Conservation (phyloP, 768 basidiomycete species). For the Naganishia kalamii region DNA sequence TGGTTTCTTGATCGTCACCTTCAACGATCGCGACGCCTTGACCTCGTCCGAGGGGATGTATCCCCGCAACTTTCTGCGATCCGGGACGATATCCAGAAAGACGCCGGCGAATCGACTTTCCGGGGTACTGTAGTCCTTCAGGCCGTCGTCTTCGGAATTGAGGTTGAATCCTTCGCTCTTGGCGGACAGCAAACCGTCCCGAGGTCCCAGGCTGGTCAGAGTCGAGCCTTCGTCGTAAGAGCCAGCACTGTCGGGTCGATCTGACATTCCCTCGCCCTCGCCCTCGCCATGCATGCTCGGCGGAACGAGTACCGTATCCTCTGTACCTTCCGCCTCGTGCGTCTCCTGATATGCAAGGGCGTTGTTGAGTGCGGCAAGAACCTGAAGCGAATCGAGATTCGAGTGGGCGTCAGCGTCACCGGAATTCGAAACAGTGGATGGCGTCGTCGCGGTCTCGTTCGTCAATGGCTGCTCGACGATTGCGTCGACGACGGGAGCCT, state of each 20-base stretch:
- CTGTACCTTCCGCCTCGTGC: background rate
- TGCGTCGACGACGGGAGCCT: too few relatives aligned
- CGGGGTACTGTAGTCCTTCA: background rate
- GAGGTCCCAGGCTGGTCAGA: background rate
- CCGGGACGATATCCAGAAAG: background rate
- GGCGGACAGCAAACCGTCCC: background rate
- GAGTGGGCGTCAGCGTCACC: background rate
- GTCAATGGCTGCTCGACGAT: too few relatives aligned
- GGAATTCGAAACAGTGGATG: background rate
- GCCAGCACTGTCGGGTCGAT: background rate
- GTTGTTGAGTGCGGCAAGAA: background rate
- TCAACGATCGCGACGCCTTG: background rate
- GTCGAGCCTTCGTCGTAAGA: background rate
- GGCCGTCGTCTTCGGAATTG: background rate
- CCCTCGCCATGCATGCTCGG: background rate
- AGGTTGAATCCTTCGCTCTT: background rate
- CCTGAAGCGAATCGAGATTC: background rate
- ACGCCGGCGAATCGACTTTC: conserved; percentile 14
- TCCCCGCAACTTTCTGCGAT: background rate
- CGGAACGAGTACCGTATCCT: background rate
- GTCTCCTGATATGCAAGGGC: background rate
- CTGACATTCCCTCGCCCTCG: too few relatives aligned
- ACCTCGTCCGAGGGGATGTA: conserved; percentile 1
- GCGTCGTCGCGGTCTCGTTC: background rate
- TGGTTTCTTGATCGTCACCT: conserved; percentile 6